Conservation (phyloP, 2,329 filamentous ascomycete genomes). For the Emmonsia crescens region DNA sequence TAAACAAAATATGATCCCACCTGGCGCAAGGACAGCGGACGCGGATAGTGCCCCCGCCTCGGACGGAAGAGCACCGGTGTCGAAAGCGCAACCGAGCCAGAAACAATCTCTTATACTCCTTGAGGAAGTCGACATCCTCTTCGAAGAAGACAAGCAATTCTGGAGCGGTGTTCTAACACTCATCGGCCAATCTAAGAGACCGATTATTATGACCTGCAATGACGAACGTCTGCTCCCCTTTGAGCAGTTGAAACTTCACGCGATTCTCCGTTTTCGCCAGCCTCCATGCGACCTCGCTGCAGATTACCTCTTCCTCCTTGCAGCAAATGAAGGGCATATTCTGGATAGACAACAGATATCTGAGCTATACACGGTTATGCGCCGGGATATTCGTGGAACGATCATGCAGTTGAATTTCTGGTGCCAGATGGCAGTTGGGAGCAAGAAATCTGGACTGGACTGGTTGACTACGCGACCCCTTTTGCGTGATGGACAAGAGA, state of each 20-base stretch:
- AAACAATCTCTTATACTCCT: conserved; percentile 91
- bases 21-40: conserved; percentile 23
- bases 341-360: conserved; percentile 56
- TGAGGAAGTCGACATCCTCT: conserved; percentile 88
- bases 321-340: conserved; percentile 80
- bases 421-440: conserved; percentile 93
- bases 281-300: conserved; percentile 58
- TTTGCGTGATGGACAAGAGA: conserved; percentile 56
- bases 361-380: conserved; percentile 58
- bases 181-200: conserved; percentile 74
- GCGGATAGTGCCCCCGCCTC: conserved; percentile 1
- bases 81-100: conserved; percentile 40
- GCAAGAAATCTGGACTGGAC: conserved; percentile 73
- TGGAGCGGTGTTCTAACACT: conserved; percentile 73
- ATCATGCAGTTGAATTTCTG: conserved; percentile 84
- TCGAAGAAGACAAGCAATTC: conserved; percentile 92
- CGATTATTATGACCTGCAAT: conserved; percentile 92
- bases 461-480: conserved; percentile 81
- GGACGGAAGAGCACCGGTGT: conserved; percentile 13
- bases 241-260: conserved; percentile 65
- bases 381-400: conserved; percentile 64
- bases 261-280: conserved; percentile 64
- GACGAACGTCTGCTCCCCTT: conserved; percentile 74
- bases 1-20: conserved; percentile 32
- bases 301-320: conserved; percentile 71